A percentile compares a stretch with the other conserved stretches of the same genome.
Conservation (phyloP, 2,329 filamentous ascomycete genomes). For the Macrophomina phaseolina region DNA sequence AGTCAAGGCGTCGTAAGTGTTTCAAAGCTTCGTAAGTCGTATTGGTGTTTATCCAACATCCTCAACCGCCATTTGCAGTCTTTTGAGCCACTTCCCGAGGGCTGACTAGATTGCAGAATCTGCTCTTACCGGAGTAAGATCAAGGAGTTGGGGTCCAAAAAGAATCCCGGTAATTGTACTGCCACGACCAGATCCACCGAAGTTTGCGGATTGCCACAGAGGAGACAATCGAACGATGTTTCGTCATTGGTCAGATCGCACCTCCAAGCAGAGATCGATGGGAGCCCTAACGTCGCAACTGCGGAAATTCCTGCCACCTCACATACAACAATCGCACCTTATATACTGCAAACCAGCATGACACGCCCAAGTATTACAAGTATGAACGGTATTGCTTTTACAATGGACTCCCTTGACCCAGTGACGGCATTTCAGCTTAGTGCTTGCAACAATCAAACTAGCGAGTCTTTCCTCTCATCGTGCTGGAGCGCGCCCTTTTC, state of each 20-base stretch:
- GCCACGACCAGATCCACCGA: not conserved
- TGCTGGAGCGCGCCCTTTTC: too few species aligned
- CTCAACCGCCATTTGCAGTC: not conserved
- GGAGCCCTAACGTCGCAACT: too few species aligned
- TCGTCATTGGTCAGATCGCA: not conserved
- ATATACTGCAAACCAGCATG: not conserved
- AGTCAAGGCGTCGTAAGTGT: not conserved
- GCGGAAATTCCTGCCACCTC: not conserved
- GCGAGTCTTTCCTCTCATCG: not conserved
- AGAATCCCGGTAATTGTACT: not conserved
- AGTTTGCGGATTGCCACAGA: not conserved
- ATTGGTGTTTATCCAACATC: not conserved
- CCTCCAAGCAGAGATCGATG: not conserved
- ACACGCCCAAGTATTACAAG: not conserved
- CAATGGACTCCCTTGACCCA: not conserved
- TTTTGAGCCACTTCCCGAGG: not conserved
- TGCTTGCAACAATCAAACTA: not conserved
- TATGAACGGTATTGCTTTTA: not conserved
- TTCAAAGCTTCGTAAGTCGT: conserved; percentile 8
- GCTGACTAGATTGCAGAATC: not conserved
- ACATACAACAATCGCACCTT: not conserved
- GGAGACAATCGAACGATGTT: not conserved
- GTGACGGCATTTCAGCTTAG: not conserved
- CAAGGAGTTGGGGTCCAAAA: not conserved
- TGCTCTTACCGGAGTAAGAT: not conserved